phyloP scores from a whole-genome alignment of 2,329 filamentous ascomycete species.

The Fusarium avenaceum region DNA sequence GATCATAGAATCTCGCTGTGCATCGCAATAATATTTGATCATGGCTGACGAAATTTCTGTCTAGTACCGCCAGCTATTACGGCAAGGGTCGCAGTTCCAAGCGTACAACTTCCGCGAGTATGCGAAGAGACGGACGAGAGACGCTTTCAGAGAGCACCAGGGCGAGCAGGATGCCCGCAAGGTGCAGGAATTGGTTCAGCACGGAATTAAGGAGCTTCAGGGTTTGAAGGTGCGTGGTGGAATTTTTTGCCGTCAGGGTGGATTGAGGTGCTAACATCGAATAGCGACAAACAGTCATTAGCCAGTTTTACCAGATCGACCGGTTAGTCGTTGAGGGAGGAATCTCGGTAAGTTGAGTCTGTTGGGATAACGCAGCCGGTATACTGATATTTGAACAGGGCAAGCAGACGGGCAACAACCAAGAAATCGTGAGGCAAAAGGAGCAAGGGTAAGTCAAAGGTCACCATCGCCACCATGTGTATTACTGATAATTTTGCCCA shows the following conservation, averaged over 20 bases:
- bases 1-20: slow-evolving; percentile 9
- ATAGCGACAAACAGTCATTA: slow-evolving; percentile 93
- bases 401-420: slow-evolving; percentile 76
- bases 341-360: slow-evolving; percentile 69
- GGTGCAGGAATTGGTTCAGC: slow-evolving; percentile 90
- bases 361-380: not conserved
- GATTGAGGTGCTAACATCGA: slow-evolving; percentile 14
- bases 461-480: not conserved
- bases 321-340: slow-evolving; percentile 91
- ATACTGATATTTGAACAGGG: slow-evolving; percentile 62
- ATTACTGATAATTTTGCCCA: slow-evolving; percentile 17
- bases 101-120: slow-evolving; percentile 99
- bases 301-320: slow-evolving; percentile 94
- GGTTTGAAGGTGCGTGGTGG: slow-evolving; percentile 80
- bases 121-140: slow-evolving; percentile 88
- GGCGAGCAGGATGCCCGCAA: slow-evolving; percentile 77
- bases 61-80: slow-evolving; percentile 92
- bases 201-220: slow-evolving; percentile 87
- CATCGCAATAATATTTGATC: not conserved
- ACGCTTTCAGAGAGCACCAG: slow-evolving; percentile 88
- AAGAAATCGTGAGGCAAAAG: slow-evolving; percentile 80
- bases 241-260: too few relatives aligned
- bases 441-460: slow-evolving; percentile 75
- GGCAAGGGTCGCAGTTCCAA: slow-evolving; percentile 87
- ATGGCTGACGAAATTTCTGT: slow-evolving; percentile 31